Percentiles rank a stretch among this genome's conserved stretches.
Conservation (phyloP, 805 yeast species). For the Starmerella apis region DNA sequence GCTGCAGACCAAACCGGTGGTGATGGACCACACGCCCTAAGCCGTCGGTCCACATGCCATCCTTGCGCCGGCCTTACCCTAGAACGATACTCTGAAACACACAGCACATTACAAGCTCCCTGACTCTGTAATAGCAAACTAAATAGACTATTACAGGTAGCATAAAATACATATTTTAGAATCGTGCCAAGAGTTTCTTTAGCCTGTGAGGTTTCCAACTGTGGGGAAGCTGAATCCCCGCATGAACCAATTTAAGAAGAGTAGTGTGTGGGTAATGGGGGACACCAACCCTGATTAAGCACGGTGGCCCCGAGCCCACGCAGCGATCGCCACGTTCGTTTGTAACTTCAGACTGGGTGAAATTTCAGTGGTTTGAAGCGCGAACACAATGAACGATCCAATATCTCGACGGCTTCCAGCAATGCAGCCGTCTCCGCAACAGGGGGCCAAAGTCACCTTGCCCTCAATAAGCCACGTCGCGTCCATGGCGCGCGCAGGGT, state of each 20-base stretch:
- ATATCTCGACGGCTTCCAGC: slow-evolving; percentile 5
- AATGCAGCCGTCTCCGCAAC: slow-evolving; percentile 1
- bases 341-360: not conserved
- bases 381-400: slow-evolving; percentile 3
- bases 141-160: not conserved
- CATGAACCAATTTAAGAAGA: not conserved
- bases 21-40: not conserved
- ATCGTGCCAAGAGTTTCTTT: no score
- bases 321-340: slow-evolving; percentile 9
- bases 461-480: slow-evolving; percentile 2
- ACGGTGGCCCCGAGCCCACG: slow-evolving; percentile 7
- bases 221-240: not conserved
- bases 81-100: not conserved
- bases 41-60: not conserved
- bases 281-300: slow-evolving; percentile 9
- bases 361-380: slow-evolving; percentile 1
- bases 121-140: no score
- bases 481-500: slow-evolving; percentile 1
- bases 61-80: slow-evolving; percentile 5
- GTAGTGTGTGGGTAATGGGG: slow-evolving; percentile 6
- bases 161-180: no score
- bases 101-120: no score
- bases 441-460: slow-evolving; percentile 3
- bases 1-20: not conserved
- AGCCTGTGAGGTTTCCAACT: no score